Evolutionary conservation across 2,329 filamentous ascomycete species (phyloP), one percentile per base, ranked within the genome.

Genomic region (Onygena corvina): DNA sequence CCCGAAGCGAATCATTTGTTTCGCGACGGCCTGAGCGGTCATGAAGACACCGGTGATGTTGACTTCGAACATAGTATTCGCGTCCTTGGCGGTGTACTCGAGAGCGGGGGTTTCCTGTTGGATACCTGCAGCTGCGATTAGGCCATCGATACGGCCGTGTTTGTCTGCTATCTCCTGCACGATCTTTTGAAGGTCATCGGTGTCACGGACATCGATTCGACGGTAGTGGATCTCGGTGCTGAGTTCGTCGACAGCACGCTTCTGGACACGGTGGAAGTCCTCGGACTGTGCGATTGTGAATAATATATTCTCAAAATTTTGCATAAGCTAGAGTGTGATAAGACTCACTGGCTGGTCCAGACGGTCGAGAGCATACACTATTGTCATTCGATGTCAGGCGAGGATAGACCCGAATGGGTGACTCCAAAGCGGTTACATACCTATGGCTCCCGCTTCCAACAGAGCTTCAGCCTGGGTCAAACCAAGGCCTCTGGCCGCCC

Each of bases 101-200:
- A 94, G 71, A 1, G 89, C 87, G 0, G 85, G 69, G 0, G 80
- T 87, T 68, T 93, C 86, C 66, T 93, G 84, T 67, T 94, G 86
- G 34, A 79, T 70, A 1, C 80, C 82, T 0, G 82, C 83, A 0
- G 81, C 81, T 0, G 81, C 81, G 44, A 94, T 79, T 49, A 94
- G 69, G 0, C 88, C 88, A 61, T 94, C 86, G 53, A 94, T 67
- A 12, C 83, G 77, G 4, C 83, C 83, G 55, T 87, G 77, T 52
- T 76, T 68, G 46, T 79, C 72, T 12, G 80, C 85, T 55, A 94
- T 92, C 8, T 70, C 72, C 55, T 76, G 72, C 44, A 93, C 73
- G 47, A 84, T 75, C 35, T 70, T 71, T 62, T 89, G 82, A 40
- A 94, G 73, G 33, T 72, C 66, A 3, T 73, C 70, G 18, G 82